Percentiles rank a stretch among this genome's conserved stretches.
Evolutionary conservation across 1,284 basidiomycete genomes (phyloP).

Genomic region (Trichosporon ovoides): DNA sequence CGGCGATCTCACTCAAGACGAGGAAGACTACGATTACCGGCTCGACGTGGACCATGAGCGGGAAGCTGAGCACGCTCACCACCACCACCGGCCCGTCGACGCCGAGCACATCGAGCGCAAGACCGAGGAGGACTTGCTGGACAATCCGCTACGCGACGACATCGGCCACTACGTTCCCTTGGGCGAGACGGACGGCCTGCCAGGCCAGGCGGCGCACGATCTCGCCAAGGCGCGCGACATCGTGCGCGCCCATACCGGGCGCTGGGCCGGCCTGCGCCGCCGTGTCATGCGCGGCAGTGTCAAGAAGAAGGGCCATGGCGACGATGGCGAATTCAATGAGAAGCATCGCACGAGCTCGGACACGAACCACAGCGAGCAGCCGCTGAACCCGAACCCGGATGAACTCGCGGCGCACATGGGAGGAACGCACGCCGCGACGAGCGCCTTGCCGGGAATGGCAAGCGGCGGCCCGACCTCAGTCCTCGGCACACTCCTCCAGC

Average conservation of each 20-base stretch:
- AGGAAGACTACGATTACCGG: constrained; percentile 48
- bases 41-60: constrained; percentile 25
- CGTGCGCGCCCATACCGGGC: constrained; percentile 47
- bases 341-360: not conserved
- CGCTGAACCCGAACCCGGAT: not conserved
- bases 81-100: constrained; percentile 11
- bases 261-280: constrained; percentile 43
- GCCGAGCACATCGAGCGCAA: not conserved
- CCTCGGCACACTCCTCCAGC: not conserved
- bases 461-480: not conserved
- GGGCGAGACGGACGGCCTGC: constrained; percentile 50
- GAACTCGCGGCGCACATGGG: not conserved
- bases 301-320: not conserved
- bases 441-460: not conserved
- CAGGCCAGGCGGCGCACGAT: constrained; percentile 26
- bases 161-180: constrained; percentile 45
- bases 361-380: not conserved
- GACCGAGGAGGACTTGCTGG: constrained; percentile 16
- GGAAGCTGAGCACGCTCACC: constrained; percentile 17
- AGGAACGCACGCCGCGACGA: not conserved
- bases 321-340: not conserved
- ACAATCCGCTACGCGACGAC: constrained; percentile 30
- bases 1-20: constrained; percentile 9
- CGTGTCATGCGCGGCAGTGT: constrained; percentile 26
- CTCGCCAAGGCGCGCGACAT: constrained; percentile 40